phyloP scores from a whole-genome alignment of 2,329 filamentous ascomycete species.

The Lasiodiplodia sp. region DNA sequence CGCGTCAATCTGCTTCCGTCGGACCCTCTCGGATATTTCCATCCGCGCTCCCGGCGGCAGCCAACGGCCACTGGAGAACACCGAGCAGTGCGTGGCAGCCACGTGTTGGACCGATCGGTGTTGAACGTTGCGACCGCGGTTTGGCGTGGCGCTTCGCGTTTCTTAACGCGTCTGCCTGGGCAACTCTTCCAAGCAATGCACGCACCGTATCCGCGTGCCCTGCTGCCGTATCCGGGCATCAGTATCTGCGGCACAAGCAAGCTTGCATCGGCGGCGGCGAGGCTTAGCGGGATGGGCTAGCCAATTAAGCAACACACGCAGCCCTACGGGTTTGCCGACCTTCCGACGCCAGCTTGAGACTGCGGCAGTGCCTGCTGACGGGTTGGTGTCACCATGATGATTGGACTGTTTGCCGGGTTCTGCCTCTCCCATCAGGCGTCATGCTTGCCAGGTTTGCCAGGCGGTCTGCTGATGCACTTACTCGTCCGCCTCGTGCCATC shows the following conservation, averaged over 20 bases:
- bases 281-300: neutral
- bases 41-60: neutral
- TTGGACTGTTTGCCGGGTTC: neutral
- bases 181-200: neutral
- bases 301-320: conserved; percentile 2
- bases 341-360: conserved; percentile 10
- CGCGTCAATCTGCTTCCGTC: conserved; percentile 8
- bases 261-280: neutral
- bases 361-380: conserved; percentile 2
- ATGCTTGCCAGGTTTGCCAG: neutral
- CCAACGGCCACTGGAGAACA: neutral
- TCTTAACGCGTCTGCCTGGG: neutral
- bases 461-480: conserved; percentile 14
- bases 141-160: neutral
- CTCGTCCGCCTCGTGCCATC: neutral
- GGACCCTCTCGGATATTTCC: conserved; percentile 6
- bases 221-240: neutral
- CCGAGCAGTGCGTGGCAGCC: conserved; percentile 9
- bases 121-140: neutral
- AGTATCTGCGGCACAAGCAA: neutral
- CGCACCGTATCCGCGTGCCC: conserved; percentile 4
- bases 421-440: neutral
- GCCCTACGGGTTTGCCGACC: conserved; percentile 8
- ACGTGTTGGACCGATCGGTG: neutral
- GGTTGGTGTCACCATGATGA: neutral